Percentiles rank a stretch among this genome's conserved stretches.
These are phyloP conservation scores for Mimosa pudica DNA, from an alignment of 306 rosid species.

Conservation along the genomic window DNA sequence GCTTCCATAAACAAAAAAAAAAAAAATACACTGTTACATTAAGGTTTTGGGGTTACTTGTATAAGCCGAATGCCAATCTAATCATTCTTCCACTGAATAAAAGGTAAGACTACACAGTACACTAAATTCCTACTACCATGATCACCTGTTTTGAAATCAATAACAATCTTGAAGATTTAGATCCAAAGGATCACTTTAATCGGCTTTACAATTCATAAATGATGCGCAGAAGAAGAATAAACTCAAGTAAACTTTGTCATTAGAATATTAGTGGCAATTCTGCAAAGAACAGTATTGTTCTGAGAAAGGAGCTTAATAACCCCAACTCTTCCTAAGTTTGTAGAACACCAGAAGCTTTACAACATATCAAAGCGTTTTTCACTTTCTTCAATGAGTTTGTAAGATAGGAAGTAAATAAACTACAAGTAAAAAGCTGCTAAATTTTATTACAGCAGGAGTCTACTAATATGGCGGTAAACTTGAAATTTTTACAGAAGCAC, in stretches of 20 bases:
- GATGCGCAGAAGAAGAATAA: conserved; percentile 13
- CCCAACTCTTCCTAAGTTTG: conserved; percentile 1
- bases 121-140: background rate
- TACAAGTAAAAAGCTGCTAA: background rate
- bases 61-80: background rate
- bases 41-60: background rate
- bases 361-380: background rate
- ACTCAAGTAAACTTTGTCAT: background rate
- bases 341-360: conserved; percentile 9
- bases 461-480: conserved; percentile 24
- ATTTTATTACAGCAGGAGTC: conserved; percentile 19
- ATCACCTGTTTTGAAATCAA: background rate
- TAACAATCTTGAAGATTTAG: background rate
- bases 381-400: background rate
- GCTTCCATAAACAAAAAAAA: conserved; percentile 9
- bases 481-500: conserved; percentile 21
- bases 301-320: conserved; percentile 13
- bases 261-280: background rate
- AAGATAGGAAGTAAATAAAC: conserved; percentile 12
- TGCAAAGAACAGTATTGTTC: background rate
- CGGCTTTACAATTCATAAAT: background rate
- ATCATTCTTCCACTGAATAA: background rate
- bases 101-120: background rate
- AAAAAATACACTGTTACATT: background rate
- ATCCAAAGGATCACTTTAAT: background rate